Evolutionary conservation across 2,329 filamentous ascomycete genomes (phyloP), one percentile per base, ranked within the genome.

Genomic region (Alternaria viburni): DNA sequence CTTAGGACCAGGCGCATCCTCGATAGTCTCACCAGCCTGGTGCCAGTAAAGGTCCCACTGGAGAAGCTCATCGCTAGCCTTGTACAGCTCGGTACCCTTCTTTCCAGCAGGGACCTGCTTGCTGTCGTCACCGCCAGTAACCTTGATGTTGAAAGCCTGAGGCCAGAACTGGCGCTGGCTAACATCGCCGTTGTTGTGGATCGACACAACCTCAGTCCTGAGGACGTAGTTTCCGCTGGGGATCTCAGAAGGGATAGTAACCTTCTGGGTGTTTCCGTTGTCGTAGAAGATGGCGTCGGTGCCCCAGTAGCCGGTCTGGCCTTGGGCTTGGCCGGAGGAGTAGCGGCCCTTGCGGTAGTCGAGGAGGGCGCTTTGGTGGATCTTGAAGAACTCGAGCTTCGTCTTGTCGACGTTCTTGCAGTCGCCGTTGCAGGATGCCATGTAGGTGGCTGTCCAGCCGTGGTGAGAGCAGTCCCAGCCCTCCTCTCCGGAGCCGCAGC

Each of bases 271-370:
- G 66, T 78, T 78, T 57, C 62, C 65, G 54, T 76, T 73, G 52
- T 74, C 69, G 67, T 78, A 79, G 71, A 79, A 77, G 67, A 77
- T 78, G 32, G 63, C 69, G 56, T 77, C 75, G 13, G 74, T 77
- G 30, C 71, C 76, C 74, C 77, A 78, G 63, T 71, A 73, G 17
- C 76, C 76, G 15, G 69, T 67, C 54, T 75, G 68, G 10, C 65
- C 74, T 49, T 70, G 60, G 5, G 64, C 50, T 11, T 32, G 23
- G 44, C 71, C 74, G 17, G 71, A 41, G 6, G 69, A 68, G 62
- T 65, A 77, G 54, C 75, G 75, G 12, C 73, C 73, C 11, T 65
- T 26, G 52, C 69, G 73, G 68, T 76, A 77, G 57, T 73, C 69
- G 57, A 72, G 67, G 54, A 77, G 55, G 5, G 69, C 69, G 25